Evolutionary conservation across 2,329 filamentous ascomycete species (phyloP), one percentile per base, ranked within the genome.

Genomic region (Chaetomiaceae sp.): DNA sequence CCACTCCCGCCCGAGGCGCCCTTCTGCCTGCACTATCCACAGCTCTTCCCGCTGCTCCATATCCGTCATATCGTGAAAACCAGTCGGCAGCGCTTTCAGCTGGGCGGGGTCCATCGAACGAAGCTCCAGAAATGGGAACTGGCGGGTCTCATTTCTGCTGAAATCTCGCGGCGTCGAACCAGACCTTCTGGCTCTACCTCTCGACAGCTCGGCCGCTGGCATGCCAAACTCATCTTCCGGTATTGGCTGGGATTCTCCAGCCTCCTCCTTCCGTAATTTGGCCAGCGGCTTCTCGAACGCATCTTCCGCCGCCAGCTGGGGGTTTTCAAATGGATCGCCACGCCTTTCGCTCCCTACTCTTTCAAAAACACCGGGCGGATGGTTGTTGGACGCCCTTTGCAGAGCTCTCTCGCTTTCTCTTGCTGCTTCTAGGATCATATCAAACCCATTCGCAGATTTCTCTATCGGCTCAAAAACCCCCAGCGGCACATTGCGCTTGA

Each of bases 31-130:
- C 27, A 56, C 53, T 27, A 58, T 47, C 56, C 53, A 58, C 2
- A 58, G 44, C 29, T 58, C 53, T 21, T 56, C 53, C 40, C 56
- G 48, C 30, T 58, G 53, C 36, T 58, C 56, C 10, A 13, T 9
- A 2, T 44, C 18, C 13, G 51, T 36, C 51, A 54, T 57, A n/a
- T 42, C 34, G 25, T 45, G 33, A 14, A 57, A 57, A 8, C 55
- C 51, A 13, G 32, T 53, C 16, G 54, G 54, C 8, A 56, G 37
- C n/a, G 48, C 50, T 34, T 48, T 48, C 20, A 44, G 27, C 16
- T 47, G 14, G 5, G 10, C 34, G 4, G 42, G 46, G 14, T 53
- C 54, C 13, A 8, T 48, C 14, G 46, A n/a, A n/a, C n/a, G 50
- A 5, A 51, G n/a, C 13, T 53, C 32, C 5, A 47, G 42, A 7